Evolutionary conservation across 306 rosid species (phyloP).

Genomic region (Glycyrrhiza uralensis): DNA sequence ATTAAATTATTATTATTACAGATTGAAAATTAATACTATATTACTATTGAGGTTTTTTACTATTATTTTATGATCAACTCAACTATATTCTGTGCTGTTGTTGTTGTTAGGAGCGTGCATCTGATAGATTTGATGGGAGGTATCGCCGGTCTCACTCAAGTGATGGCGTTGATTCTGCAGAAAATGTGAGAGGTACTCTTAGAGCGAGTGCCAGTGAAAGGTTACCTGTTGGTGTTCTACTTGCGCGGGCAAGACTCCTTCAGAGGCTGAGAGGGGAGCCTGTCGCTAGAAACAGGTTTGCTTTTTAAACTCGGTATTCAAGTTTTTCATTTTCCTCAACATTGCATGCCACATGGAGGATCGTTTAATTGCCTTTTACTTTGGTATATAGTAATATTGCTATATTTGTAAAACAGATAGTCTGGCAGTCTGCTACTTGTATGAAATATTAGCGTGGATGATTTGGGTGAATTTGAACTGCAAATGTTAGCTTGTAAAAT

Average conservation of each 20-base stretch:
- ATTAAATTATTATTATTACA: neutral
- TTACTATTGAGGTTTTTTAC: neutral
- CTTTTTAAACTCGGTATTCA: neutral
- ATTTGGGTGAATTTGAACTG: neutral
- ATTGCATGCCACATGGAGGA: neutral
- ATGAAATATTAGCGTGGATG: neutral
- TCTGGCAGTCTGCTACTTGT: neutral
- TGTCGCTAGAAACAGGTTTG: slow-evolving; percentile 56
- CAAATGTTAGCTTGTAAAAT: neutral
- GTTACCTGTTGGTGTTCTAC: slow-evolving; percentile 72
- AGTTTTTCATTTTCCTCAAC: neutral
- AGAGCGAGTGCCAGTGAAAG: slow-evolving; percentile 47
- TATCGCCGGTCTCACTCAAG: slow-evolving; percentile 27
- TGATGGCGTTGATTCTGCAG: slow-evolving; percentile 35
- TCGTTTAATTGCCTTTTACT: neutral
- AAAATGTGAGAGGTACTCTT: slow-evolving; percentile 32
- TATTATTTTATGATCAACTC: neutral
- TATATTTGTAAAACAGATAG: neutral
- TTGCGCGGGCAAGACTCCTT: slow-evolving; percentile 80
- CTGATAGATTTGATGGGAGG: slow-evolving; percentile 41
- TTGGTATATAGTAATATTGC: neutral
- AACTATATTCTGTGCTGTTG: neutral
- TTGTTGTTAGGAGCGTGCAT: slow-evolving; percentile 49
- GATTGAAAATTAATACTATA: neutral
- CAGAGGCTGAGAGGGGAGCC: slow-evolving; percentile 84